Evolutionary conservation across 805 yeast genomes (phyloP).

Genomic region (Yarrowia sp.): DNA sequence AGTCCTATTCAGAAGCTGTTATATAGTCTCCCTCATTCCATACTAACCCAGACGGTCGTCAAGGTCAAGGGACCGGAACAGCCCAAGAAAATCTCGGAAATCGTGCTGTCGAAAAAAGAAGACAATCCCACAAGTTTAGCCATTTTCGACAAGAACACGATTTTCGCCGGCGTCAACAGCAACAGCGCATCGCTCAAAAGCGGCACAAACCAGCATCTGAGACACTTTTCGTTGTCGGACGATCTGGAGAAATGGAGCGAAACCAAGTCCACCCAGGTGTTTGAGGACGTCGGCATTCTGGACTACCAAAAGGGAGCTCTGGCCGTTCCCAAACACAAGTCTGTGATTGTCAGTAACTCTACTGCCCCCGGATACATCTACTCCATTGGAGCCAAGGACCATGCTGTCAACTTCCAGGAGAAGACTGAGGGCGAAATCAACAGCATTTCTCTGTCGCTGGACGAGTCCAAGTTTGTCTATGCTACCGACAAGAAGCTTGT

Average conservation of each 20-base stretch:
- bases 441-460: slow-evolving; percentile 66
- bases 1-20: no score
- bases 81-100: slow-evolving; percentile 24
- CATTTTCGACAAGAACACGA: slow-evolving; percentile 40
- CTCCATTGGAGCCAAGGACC: slow-evolving; percentile 53
- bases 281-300: slow-evolving; percentile 46
- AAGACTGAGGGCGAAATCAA: slow-evolving; percentile 53
- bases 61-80: neutral
- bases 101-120: slow-evolving; percentile 42
- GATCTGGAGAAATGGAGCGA: slow-evolving; percentile 35
- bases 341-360: slow-evolving; percentile 69
- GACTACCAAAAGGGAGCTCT: slow-evolving; percentile 60
- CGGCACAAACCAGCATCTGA: slow-evolving; percentile 65
- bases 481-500: slow-evolving; percentile 56
- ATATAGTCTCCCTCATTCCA: no score
- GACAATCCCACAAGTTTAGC: slow-evolving; percentile 89
- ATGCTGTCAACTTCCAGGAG: slow-evolving; percentile 38
- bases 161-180: slow-evolving; percentile 77
- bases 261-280: slow-evolving; percentile 53
- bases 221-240: slow-evolving; percentile 48
- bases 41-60: slow-evolving; percentile 1
- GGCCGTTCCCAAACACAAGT: slow-evolving; percentile 55
- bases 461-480: slow-evolving; percentile 61
- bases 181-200: slow-evolving; percentile 53
- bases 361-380: slow-evolving; percentile 60